A percentile compares a stretch with the other conserved stretches of the same genome.
These are phyloP conservation scores for Hyphochytrium catenoides DNA, from an alignment of 352 stramenopile genomes.

Conservation along the genomic window DNA sequence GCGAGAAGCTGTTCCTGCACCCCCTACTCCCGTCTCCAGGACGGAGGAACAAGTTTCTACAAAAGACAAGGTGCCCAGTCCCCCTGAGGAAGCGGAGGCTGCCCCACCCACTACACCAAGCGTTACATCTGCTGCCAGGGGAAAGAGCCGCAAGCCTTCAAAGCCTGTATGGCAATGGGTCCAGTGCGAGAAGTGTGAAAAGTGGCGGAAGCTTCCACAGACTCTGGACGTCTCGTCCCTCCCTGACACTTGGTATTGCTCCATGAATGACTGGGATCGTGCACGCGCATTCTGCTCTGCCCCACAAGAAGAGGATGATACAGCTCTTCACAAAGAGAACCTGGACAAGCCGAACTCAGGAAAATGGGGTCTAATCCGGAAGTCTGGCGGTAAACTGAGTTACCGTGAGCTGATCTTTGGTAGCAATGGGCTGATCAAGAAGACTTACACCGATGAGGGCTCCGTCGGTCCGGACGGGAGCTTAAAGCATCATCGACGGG, in stretches of 20 bases:
- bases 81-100: slow-evolving; percentile 1
- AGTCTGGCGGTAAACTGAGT: slow-evolving; percentile 36
- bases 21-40: neutral
- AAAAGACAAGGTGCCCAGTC: neutral
- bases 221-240: slow-evolving; percentile 71
- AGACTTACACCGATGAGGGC: neutral
- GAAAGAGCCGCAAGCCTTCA: neutral
- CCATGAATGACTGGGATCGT: slow-evolving; percentile 78
- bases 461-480: neutral
- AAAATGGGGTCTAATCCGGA: neutral
- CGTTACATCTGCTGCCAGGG: neutral
- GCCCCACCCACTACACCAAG: neutral
- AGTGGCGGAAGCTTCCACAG: slow-evolving; percentile 80
- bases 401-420: slow-evolving; percentile 52
- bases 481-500: slow-evolving; percentile 24
- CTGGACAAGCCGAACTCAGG: slow-evolving; percentile 4
- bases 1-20: neutral
- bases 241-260: slow-evolving; percentile 87
- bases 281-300: slow-evolving; percentile 30
- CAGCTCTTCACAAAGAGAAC: slow-evolving; percentile 14
- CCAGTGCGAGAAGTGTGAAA: slow-evolving; percentile 84
- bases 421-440: slow-evolving; percentile 39
- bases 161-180: slow-evolving; percentile 71
- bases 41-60: neutral
- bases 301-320: slow-evolving; percentile 42